Base-by-base conservation (phyloP, 2,329 filamentous ascomycete genomes). In the Dactylellina sp. region DNA sequence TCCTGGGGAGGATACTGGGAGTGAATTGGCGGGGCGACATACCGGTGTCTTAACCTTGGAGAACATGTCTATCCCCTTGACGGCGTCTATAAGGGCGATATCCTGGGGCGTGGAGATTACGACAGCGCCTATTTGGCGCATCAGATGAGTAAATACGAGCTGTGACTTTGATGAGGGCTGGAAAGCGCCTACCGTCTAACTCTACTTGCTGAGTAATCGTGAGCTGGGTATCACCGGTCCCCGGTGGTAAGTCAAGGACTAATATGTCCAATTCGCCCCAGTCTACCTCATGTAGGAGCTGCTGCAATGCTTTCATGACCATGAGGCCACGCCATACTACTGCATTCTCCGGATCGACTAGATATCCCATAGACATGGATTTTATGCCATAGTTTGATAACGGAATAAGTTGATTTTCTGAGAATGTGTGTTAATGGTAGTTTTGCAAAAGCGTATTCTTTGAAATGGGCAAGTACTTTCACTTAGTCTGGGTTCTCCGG, bases 341-440 rank as follows among this genome's bases (percentile, higher is more conserved):
- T 0, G 93, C 92, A 3, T 91, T 90, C 9, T 88, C 86, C 76
- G 92, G 89, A 18, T 87, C 87, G 0, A 97, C 88, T 0, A 99
- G 86, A 77, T 97, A 98, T 55, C 95, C 95, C 91, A 99, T 98
- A 0, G 93, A 97, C 95, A 99, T 99, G 62, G 93, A 96, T 82
- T 96, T 96, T 65, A 99, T 86, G 42, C 95, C 95, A 83, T 98
- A 98, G 80, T 96, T 97, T 20, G 91, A 93, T 22, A 99, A 83
- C 0, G 95, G 95, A 1, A 98, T 79, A 2, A 99, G 86, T 78
- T 93, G 89, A 79, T 93, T 93, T 77, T 90, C 88, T 91, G 44
- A 2, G 7, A 28, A 44, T 46, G 14, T 24, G n/a, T 37, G 40
- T 75, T 24, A 57, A 32, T 46, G 16, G 49, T 35, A 53, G 24